These are phyloP conservation scores for Spathaspora arborariae DNA, from an alignment of 805 yeast genomes.

Conservation along the genomic window DNA sequence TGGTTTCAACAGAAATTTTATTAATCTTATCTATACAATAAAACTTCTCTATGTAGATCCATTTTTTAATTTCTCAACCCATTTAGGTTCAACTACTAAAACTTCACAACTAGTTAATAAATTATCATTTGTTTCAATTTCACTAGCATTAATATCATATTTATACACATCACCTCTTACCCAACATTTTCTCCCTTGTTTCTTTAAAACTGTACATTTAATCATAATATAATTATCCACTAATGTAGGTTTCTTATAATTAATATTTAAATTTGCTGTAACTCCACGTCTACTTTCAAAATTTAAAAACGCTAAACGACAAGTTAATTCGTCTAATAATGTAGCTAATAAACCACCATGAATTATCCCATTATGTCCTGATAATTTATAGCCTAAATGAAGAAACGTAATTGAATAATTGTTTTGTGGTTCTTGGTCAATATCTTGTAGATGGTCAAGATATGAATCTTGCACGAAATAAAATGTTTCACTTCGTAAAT, in stretches of 20 bases:
- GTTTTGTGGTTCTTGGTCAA: slow-evolving; percentile 12
- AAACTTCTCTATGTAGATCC: not conserved
- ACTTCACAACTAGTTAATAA: slow-evolving; percentile 35
- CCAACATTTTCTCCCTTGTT: slow-evolving; percentile 37
- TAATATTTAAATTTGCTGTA: slow-evolving; percentile 42
- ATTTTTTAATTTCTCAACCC: slow-evolving; percentile 29
- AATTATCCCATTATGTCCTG: slow-evolving; percentile 40
- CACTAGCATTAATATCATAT: slow-evolving; percentile 12
- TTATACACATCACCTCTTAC: slow-evolving; percentile 32
- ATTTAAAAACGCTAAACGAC: slow-evolving; percentile 40
- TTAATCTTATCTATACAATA: too few relatives aligned
- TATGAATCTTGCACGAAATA: slow-evolving; percentile 33
- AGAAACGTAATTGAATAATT: slow-evolving; percentile 36
- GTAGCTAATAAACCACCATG: slow-evolving; percentile 45
- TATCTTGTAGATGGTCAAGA: slow-evolving; percentile 20
- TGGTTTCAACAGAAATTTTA: too few relatives aligned
- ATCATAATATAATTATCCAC: slow-evolving; percentile 29
- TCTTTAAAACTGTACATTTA: slow-evolving; percentile 28
- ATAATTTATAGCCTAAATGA: slow-evolving; percentile 33
- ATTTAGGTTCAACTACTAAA: slow-evolving; percentile 39
- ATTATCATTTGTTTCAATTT: slow-evolving; percentile 19
- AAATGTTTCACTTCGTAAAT: slow-evolving; percentile 28
- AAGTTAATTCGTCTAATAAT: slow-evolving; percentile 39
- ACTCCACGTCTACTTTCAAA: slow-evolving; percentile 37
- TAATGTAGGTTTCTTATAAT: slow-evolving; percentile 34